Evolutionary conservation across 805 yeast species (phyloP), one percentile per base, ranked within the genome.

Genomic region (Wickerhamiella sorbophila): DNA sequence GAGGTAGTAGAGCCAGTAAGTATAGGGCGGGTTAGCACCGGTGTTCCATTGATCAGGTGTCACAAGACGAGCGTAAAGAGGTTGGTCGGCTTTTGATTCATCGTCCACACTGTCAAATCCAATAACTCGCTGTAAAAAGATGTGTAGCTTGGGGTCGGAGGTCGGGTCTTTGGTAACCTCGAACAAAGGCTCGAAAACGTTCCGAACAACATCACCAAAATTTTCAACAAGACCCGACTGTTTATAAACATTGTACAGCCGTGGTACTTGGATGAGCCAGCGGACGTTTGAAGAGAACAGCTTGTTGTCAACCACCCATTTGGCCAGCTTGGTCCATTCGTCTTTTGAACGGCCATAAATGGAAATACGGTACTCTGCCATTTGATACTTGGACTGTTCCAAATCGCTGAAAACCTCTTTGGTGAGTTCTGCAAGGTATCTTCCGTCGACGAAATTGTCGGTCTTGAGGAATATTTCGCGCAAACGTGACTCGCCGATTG

Each of bases 51-150:
- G 64, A 12, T 75, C 67, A 31, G 99, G 93, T n/a, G 74, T 64
- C 1, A 97, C 97, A 57, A 70, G 86, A 57, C 82, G 86, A 47
- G 75, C 76, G 52, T 79, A 87, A 54, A 80, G 71, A 44, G 87
- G 72, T 49, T 85, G 75, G 60, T 91, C 98, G 34, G 74, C 72
- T 59, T 93, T 91, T 9, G 95, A 83, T 62, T 91, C 99, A 62
- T 91, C 99, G 61, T 91, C 99, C 27, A 91, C 99, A 4, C 95
- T 84, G 62, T 91, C 99, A 61, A 91, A 91, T 0, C 99, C 99
- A 54, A 91, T 80, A 2, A 91, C 97, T 52, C 98, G 73, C 64
- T 86, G 93, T 52, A 91, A 64, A 59, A 91, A 87, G 3, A 86
- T 71, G 55, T 79, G 80, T 43, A 91, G 68, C 59, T 91, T 91